Conservation (phyloP, 495 filamentous ascomycete species). For the Lasiosphaeria hispida region DNA sequence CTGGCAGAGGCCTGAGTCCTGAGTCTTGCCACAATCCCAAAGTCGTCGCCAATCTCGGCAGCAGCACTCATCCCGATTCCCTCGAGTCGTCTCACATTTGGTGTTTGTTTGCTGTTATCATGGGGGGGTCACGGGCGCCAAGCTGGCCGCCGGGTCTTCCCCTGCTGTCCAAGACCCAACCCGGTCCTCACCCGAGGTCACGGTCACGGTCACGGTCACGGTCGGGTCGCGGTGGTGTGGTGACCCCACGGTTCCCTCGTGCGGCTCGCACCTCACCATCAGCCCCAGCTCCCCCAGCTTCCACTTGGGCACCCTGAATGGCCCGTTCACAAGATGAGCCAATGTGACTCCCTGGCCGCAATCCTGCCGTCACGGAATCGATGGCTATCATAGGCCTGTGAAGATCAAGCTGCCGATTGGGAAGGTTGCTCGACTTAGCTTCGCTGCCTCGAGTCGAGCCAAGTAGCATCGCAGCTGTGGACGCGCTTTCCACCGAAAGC, state of each 20-base stretch:
- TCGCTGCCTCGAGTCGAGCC: not conserved
- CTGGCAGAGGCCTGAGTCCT: too few species aligned
- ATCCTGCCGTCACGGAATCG: not conserved
- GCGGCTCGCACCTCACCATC: not conserved
- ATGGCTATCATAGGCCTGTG: not conserved
- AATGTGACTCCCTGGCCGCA: constrained; percentile 6
- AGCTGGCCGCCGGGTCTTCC: too few species aligned
- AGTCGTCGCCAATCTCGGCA: too few species aligned
- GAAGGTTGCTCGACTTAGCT: constrained; percentile 20
- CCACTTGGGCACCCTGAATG: constrained; percentile 1
- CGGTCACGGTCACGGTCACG: not conserved
- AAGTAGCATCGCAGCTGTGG: not conserved
- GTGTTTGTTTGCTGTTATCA: too few species aligned
- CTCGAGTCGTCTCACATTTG: too few species aligned
- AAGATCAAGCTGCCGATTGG: constrained; percentile 18
- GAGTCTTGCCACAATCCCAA: too few species aligned
- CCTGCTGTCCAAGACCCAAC: too few species aligned
- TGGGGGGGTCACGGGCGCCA: too few species aligned
- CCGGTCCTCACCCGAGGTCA: not conserved
- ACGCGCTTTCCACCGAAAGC: not conserved
- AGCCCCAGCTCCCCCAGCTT: not conserved
- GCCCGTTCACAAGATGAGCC: constrained; percentile 6
- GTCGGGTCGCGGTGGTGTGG: too few species aligned
- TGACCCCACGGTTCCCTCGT: not conserved
- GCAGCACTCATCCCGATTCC: too few species aligned